phyloP scores from a whole-genome alignment of 495 filamentous ascomycete species.

The Trichoderma erinaceum region DNA sequence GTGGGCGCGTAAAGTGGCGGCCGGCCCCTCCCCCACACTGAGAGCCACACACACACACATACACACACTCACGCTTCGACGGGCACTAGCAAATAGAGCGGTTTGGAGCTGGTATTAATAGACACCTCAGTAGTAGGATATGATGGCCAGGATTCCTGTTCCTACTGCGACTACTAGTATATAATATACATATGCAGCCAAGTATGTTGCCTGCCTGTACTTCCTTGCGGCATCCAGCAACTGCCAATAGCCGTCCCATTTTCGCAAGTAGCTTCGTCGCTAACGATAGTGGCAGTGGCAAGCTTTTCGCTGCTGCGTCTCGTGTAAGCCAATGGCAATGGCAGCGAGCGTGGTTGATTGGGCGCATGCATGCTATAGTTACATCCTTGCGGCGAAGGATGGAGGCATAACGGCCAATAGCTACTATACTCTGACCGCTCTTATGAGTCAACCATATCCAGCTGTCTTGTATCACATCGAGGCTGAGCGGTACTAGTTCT shows the following conservation, averaged over 20 bases:
- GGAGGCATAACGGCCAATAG: neutral
- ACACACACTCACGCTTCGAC: no score
- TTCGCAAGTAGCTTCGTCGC: neutral
- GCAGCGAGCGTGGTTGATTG: neutral
- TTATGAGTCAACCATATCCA: neutral
- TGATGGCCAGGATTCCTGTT: no score
- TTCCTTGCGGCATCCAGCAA: neutral
- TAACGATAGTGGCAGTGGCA: neutral
- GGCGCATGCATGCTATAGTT: conserved; percentile 4
- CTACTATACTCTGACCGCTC: neutral
- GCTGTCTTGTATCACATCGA: neutral
- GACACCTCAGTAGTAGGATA: no score
- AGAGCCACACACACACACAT: no score
- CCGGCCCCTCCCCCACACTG: no score
- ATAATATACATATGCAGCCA: neutral
- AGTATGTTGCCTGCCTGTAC: neutral
- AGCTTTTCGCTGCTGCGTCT: neutral
- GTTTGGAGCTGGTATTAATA: no score
- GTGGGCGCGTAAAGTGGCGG: no score
- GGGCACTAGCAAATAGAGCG: no score
- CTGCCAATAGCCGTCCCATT: neutral
- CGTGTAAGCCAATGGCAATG: neutral
- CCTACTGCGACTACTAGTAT: neutral
- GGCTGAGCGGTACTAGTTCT: conserved; percentile 5
- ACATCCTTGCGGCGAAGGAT: neutral